These are phyloP conservation scores for Leucosporidium creatinivorum DNA, from an alignment of 768 basidiomycete species.

Conservation along the genomic window DNA sequence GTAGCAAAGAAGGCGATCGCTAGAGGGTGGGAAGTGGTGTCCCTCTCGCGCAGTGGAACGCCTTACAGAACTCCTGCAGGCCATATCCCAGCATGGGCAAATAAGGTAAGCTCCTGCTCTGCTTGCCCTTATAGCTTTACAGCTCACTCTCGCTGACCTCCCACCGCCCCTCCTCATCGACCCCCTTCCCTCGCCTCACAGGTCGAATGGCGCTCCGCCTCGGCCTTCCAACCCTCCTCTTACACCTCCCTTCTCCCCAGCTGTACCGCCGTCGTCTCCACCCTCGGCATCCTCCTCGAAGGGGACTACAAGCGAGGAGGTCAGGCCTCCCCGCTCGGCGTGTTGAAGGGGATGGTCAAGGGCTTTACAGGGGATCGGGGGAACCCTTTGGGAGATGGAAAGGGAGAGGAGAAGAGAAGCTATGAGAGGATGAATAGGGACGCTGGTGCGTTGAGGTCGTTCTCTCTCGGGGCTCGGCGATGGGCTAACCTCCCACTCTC, in stretches of 20 bases:
- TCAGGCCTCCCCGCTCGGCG: constrained; percentile 38
- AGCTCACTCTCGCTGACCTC: not conserved
- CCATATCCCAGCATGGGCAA: constrained; percentile 72
- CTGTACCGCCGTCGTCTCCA: constrained; percentile 78
- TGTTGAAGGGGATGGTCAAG: constrained; percentile 53
- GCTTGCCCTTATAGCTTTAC: not conserved
- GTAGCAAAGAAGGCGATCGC: constrained; percentile 81
- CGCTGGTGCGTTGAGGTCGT: constrained; percentile 59
- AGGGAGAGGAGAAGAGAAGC: constrained; percentile 43
- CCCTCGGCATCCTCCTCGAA: constrained; percentile 83
- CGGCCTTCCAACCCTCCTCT: constrained; percentile 67
- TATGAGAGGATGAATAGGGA: constrained; percentile 85
- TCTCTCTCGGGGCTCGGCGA: not conserved
- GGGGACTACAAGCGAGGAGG: constrained; percentile 73
- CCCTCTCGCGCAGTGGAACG: constrained; percentile 79
- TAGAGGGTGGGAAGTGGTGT: constrained; percentile 76
- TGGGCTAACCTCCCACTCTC: constrained; percentile 50
- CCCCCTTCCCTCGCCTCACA: constrained; percentile 40
- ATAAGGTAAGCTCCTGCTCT: constrained; percentile 5
- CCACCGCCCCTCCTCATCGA: not conserved
- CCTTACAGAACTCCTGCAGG: constrained; percentile 85
- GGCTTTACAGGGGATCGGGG: constrained; percentile 42
- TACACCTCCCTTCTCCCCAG: constrained; percentile 62
- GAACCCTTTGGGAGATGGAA: constrained; percentile 55
- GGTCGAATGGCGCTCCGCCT: constrained; percentile 82